Percentiles rank a stretch among this genome's conserved stretches.
Conservation (phyloP, 352 stramenopile genomes). For the Globisporangium cystogenes region DNA sequence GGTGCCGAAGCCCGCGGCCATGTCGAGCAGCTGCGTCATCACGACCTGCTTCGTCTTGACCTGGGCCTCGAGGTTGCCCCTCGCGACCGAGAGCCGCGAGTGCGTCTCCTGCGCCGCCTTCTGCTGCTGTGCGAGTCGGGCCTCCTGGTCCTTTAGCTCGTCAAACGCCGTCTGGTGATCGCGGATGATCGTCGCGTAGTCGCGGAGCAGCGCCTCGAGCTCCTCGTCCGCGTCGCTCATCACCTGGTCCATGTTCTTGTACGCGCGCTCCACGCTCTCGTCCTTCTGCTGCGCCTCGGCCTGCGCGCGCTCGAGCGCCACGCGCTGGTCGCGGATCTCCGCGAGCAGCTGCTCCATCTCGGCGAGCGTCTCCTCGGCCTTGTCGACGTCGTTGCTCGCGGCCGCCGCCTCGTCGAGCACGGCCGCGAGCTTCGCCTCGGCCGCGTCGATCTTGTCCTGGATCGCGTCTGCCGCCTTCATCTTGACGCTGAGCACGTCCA, state of each 20-base stretch:
- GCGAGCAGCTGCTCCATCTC: slow-evolving; percentile 47
- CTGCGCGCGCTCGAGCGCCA: slow-evolving; percentile 26
- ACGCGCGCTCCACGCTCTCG: slow-evolving; percentile 26
- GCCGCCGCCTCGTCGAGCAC: slow-evolving; percentile 29
- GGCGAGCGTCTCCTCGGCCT: slow-evolving; percentile 42
- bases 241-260: slow-evolving; percentile 50
- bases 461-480: slow-evolving; percentile 55
- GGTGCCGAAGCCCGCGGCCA: slow-evolving; percentile 31
- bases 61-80: slow-evolving; percentile 47
- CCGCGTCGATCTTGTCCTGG: slow-evolving; percentile 41
- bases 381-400: slow-evolving; percentile 27
- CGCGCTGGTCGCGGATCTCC: slow-evolving; percentile 31
- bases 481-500: slow-evolving; percentile 89
- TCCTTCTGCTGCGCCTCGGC: slow-evolving; percentile 33
- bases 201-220: slow-evolving; percentile 37
- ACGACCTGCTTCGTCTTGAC: slow-evolving; percentile 37
- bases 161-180: slow-evolving; percentile 31
- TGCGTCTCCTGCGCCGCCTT: slow-evolving; percentile 24
- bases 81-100: slow-evolving; percentile 23
- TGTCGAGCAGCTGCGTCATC: slow-evolving; percentile 36
- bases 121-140: slow-evolving; percentile 16
- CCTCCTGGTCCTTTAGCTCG: slow-evolving; percentile 26
- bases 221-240: slow-evolving; percentile 74
- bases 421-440: slow-evolving; percentile 36
- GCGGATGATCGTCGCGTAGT: slow-evolving; percentile 51